These are phyloP conservation scores for Planoprotostelium fungivorum DNA, from an alignment of 78 protist species.

Conservation along the genomic window DNA sequence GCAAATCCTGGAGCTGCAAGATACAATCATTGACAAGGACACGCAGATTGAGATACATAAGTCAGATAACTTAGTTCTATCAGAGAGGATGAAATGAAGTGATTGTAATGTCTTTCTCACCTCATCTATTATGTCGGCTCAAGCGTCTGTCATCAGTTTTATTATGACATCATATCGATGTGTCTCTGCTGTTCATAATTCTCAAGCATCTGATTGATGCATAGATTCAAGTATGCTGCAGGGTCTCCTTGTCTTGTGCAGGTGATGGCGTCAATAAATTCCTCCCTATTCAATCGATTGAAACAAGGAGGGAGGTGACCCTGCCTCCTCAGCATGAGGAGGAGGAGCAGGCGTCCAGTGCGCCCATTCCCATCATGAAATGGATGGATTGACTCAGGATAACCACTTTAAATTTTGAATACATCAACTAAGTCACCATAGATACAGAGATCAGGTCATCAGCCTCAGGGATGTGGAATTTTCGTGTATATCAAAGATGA, in stretches of 20 bases:
- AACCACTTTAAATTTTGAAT: not conserved
- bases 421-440: not conserved
- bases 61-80: not conserved
- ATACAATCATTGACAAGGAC: not conserved
- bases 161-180: no score
- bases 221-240: no score
- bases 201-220: no score
- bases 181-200: not conserved
- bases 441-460: no score
- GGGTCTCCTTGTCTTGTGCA: no score
- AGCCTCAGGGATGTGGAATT: no score
- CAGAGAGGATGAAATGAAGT: no score
- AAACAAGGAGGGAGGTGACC: conserved; percentile 11
- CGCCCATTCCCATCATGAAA: conserved; percentile 41
- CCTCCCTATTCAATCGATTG: no score
- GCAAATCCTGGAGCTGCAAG: not conserved
- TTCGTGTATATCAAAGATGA: not conserved
- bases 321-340: not conserved
- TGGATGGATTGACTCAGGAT: conserved; percentile 12
- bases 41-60: not conserved
- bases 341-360: conserved; percentile 5
- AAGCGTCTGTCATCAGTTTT: no score
- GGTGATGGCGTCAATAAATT: no score
- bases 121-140: no score
- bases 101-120: no score